Evolutionary conservation across 2,329 filamentous ascomycete genomes (phyloP), one percentile per base, ranked within the genome.

Genomic region (Aspergillus latus): DNA sequence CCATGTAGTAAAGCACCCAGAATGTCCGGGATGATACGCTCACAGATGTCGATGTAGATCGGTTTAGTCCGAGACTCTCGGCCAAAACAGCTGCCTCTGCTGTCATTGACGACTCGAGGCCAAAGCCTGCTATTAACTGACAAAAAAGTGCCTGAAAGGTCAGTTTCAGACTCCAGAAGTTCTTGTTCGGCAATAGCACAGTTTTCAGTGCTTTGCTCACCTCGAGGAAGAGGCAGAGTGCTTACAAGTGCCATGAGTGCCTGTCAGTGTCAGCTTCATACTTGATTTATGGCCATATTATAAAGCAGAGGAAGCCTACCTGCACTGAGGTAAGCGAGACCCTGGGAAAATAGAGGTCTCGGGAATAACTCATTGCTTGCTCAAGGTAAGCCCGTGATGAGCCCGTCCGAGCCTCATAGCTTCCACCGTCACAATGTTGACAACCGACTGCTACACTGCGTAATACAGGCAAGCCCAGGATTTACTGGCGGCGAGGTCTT

Each of bases 401-500:
- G 8, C 74, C 73, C 15, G 67, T 70, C 2, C 70, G 71, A 1
- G 73, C 68, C 49, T 76, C 70, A 44, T 76, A 78, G 37, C 66
- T 70, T 1, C 70, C 72, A 4, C 69, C 68, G 5, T 64, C 66
- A 11, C 66, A 56, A 30, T 72, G 68, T 49, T 72, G 72, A 28
- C 67, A 73, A 4, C 74, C 75, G 1, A 77, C 57, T 1, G 75
- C 74, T 2, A 77, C 13, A 69, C 53, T 8, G 64, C 56, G 3
- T 76, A 63, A 57, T 77, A 78, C 1, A 78, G 58, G 3, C 71
- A 70, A 0, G 66, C 69, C 68, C 71, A 66, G 79, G 78, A 76
- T 64, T 82, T 28, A 79, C 84, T 63, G 62, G 83, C 1, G 71
- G 83, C 39, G 79, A 85, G 59, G 79, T 79, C 0, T 52, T 77